phyloP scores from a whole-genome alignment of 352 stramenopile genomes.

The Phytophthora multivora region DNA sequence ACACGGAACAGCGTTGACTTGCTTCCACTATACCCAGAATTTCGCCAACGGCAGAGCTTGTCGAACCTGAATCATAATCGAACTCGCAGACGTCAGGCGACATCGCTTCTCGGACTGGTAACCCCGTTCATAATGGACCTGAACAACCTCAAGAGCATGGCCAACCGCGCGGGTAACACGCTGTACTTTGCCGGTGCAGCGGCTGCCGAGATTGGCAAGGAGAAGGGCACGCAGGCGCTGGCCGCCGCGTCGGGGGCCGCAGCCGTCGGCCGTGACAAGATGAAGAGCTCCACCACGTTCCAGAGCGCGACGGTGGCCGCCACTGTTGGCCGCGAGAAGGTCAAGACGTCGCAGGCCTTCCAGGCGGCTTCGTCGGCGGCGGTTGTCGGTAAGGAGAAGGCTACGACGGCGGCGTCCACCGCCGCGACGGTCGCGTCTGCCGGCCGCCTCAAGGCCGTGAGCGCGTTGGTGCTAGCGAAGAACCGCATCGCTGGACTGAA shows the following conservation, averaged over 20 bases:
- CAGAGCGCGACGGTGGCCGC: conserved; percentile 61
- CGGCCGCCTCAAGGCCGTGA: conserved; percentile 57
- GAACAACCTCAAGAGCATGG: conserved; percentile 76
- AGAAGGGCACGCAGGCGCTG: conserved; percentile 60
- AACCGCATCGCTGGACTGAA: conserved; percentile 48
- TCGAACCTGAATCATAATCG: conserved; percentile 24
- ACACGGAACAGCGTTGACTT: conserved; percentile 4
- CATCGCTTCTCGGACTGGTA: not conserved
- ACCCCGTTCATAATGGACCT: conserved; percentile 39
- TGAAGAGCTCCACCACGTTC: conserved; percentile 70
- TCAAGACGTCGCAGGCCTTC: conserved; percentile 64
- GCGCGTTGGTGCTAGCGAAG: conserved; percentile 61
- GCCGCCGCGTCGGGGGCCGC: conserved; percentile 56
- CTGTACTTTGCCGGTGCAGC: conserved; percentile 66
- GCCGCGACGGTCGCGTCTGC: conserved; percentile 51
- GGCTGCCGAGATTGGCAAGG: conserved; percentile 53
- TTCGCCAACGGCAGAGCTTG: conserved; percentile 21
- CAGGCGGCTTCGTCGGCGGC: conserved; percentile 59
- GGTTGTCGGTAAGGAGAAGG: conserved; percentile 62
- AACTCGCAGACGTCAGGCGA: conserved; percentile 21
- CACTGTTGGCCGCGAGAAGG: conserved; percentile 55
- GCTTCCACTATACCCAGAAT: conserved; percentile 8
- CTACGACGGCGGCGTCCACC: conserved; percentile 42
- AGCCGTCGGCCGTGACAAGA: conserved; percentile 49
- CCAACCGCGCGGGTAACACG: conserved; percentile 75